Evolutionary conservation across 805 yeast genomes (phyloP).

Genomic region (Kuraishia capsulata): DNA sequence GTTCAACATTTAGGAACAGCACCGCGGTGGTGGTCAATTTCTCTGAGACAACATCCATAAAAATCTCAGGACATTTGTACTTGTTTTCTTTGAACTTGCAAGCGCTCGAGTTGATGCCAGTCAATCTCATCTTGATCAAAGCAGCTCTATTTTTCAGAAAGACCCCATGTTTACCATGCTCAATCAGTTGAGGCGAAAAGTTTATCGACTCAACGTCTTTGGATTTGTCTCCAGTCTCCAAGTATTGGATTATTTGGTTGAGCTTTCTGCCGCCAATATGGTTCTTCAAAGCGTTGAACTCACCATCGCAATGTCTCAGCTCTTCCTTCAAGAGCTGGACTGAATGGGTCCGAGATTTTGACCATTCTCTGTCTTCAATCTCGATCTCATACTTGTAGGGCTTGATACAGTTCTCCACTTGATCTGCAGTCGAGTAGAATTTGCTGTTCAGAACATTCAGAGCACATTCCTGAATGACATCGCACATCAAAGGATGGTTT

Average conservation of each 20-base stretch:
- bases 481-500: constrained; percentile 80
- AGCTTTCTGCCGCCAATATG: constrained; percentile 80
- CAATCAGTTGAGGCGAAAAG: constrained; percentile 66
- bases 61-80: constrained; percentile 90
- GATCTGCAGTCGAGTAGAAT: constrained; percentile 91
- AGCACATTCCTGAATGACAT: constrained; percentile 80
- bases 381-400: constrained; percentile 98
- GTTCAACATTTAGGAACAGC: constrained; percentile 84
- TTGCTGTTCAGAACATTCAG: constrained; percentile 66
- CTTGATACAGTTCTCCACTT: constrained; percentile 95
- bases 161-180: constrained; percentile 75
- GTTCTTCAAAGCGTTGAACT: constrained; percentile 48
- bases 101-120: constrained; percentile 61
- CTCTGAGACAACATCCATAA: constrained; percentile 84
- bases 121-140: constrained; percentile 65
- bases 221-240: constrained; percentile 36
- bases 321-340: constrained; percentile 72
- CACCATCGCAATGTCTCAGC: constrained; percentile 66
- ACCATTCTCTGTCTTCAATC: constrained; percentile 94
- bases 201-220: constrained; percentile 69
- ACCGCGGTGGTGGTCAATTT: constrained; percentile 92
- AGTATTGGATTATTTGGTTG: constrained; percentile 70
- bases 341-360: constrained; percentile 69
- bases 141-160: constrained; percentile 69
- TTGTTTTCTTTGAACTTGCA: constrained; percentile 76